Evolutionary conservation across 768 basidiomycete genomes (phyloP).

Genomic region (Udeniomyces megalosporus): DNA sequence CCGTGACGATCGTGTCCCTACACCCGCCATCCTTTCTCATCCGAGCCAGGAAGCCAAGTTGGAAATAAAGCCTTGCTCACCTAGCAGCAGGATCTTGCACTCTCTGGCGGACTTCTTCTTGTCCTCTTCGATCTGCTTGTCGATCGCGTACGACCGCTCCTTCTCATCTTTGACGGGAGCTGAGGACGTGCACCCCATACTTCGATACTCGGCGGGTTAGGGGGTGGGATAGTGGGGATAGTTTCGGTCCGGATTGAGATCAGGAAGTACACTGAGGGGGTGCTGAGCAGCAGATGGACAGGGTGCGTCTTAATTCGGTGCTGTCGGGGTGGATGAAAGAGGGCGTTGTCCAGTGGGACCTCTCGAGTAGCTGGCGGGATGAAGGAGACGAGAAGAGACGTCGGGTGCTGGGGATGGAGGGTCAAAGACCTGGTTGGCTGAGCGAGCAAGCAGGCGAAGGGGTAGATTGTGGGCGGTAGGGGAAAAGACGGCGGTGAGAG

Average conservation of each 20-base stretch:
- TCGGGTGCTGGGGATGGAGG: too few species aligned
- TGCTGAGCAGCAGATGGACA: neutral
- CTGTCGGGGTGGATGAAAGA: neutral
- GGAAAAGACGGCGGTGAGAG: too few species aligned
- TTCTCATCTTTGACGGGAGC: slow-evolving; percentile 18
- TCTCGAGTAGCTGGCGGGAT: too few species aligned
- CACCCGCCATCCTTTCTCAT: neutral
- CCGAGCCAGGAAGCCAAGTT: neutral
- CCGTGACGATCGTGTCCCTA: too few species aligned
- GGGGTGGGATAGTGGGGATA: neutral
- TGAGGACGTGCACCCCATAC: slow-evolving; percentile 11
- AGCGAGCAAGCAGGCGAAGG: too few species aligned
- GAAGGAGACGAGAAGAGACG: too few species aligned
- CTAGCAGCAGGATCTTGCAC: slow-evolving; percentile 84
- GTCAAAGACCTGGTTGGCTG: too few species aligned
- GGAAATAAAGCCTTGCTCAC: slow-evolving; percentile 35
- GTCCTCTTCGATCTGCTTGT: slow-evolving; percentile 74
- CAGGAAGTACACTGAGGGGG: neutral
- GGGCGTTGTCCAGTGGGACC: neutral
- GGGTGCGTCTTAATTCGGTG: neutral
- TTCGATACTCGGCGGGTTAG: neutral
- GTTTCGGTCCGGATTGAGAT: too few species aligned
- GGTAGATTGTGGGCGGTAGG: too few species aligned
- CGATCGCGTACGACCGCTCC: slow-evolving; percentile 39
- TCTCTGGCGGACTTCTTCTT: slow-evolving; percentile 62